phyloP scores from a whole-genome alignment of 148 eudicot species.

The Chenopodium berlandieri region DNA sequence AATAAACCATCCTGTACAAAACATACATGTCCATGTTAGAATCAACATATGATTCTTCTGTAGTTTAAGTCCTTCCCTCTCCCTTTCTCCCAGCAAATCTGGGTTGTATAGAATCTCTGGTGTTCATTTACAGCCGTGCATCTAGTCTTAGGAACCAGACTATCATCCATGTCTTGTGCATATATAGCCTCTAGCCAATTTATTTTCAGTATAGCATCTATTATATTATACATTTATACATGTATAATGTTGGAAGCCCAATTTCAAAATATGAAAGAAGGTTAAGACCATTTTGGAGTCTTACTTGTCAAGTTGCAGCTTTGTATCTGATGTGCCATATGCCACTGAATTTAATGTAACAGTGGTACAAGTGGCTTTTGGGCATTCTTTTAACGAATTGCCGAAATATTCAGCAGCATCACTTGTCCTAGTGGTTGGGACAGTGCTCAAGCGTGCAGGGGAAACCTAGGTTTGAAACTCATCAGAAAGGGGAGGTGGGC shows the following conservation, averaged over 20 bases:
- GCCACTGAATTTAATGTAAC: neutral
- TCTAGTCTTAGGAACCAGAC: slow-evolving; percentile 15
- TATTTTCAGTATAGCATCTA: slow-evolving; percentile 27
- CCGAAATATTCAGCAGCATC: neutral
- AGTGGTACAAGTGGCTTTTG: neutral
- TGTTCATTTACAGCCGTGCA: slow-evolving; percentile 32
- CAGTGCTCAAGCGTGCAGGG: no score
- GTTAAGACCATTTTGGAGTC: slow-evolving; percentile 15
- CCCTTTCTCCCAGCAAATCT: slow-evolving; percentile 48
- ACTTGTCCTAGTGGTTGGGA: no score
- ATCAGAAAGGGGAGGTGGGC: no score
- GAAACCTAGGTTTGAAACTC: no score
- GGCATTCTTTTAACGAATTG: neutral
- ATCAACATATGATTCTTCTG: slow-evolving; percentile 86
- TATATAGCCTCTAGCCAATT: slow-evolving; percentile 29
- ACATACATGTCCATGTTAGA: slow-evolving; percentile 40
- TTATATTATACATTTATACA: slow-evolving; percentile 24
- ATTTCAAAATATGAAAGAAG: slow-evolving; percentile 47
- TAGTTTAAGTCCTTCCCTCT: slow-evolving; percentile 24
- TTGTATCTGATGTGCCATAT: neutral
- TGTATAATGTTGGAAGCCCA: slow-evolving; percentile 27
- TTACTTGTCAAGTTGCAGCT: neutral
- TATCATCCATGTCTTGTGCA: slow-evolving; percentile 31
- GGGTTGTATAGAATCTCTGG: slow-evolving; percentile 61
- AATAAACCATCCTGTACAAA: slow-evolving; percentile 41